These are phyloP conservation scores for Aspergillus versicolor DNA, from an alignment of 2,329 filamentous ascomycete genomes.

Conservation along the genomic window DNA sequence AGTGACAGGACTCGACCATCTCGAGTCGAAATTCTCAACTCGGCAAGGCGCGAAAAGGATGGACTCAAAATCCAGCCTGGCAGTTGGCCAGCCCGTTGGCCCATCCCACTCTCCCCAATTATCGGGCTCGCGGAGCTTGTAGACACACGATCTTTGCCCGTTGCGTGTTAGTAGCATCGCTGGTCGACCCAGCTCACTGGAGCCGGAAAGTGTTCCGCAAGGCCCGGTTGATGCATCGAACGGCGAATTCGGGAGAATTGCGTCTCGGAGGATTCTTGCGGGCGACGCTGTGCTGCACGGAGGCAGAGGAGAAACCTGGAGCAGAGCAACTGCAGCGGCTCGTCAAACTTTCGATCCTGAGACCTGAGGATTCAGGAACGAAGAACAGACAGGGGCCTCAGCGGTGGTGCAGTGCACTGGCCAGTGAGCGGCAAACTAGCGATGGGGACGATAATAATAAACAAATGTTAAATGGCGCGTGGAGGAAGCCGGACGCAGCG, in stretches of 20 bases:
- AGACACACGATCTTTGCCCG: conserved; percentile 7
- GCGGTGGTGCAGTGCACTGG: background rate
- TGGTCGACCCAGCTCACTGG: conserved; percentile 14
- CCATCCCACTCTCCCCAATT: conserved; percentile 5
- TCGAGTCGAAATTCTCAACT: background rate
- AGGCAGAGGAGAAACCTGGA: background rate
- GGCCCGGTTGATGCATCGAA: conserved; percentile 11
- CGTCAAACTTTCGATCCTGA: background rate
- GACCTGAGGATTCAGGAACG: background rate
- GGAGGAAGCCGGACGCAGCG: background rate
- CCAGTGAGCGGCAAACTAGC: background rate
- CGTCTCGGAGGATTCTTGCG: conserved; percentile 1
- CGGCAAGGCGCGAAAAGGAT: background rate
- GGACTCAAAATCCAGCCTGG: conserved; percentile 6
- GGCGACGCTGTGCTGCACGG: background rate
- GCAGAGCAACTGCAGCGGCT: background rate
- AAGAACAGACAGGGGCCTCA: background rate
- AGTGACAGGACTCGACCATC: background rate
- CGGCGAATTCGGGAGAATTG: background rate
- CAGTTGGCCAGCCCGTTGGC: background rate
- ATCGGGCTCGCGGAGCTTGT: background rate
- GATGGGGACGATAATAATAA: conserved; percentile 2
- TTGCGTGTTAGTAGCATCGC: conserved; percentile 9
- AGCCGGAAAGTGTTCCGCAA: conserved; percentile 17
- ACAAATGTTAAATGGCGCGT: background rate